phyloP scores from a whole-genome alignment of 768 basidiomycete genomes.

The Tylopilus vinaceipallidus region DNA sequence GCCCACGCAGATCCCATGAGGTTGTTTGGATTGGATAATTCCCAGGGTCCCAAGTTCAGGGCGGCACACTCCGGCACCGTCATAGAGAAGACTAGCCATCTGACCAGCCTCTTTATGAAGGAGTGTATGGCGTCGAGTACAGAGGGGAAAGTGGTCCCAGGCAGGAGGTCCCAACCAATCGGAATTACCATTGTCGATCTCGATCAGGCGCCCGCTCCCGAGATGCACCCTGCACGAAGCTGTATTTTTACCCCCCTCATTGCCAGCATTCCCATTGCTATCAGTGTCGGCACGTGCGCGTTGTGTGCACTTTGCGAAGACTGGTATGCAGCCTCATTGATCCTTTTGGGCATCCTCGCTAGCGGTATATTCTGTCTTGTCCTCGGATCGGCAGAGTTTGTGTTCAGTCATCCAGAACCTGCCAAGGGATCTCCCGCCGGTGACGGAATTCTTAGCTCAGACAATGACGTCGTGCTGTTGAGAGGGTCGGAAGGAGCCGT shows the following conservation, averaged over 20 bases:
- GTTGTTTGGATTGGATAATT: conserved; percentile 13
- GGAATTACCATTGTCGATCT: conserved; percentile 12
- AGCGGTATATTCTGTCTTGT: conserved; percentile 27
- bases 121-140: conserved; percentile 10
- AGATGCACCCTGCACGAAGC: conserved; percentile 4
- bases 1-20: not conserved
- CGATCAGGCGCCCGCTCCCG: conserved; percentile 6
- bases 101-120: conserved; percentile 48
- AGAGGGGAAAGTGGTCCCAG: conserved; percentile 9
- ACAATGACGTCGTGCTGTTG: conserved; percentile 24
- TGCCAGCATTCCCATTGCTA: conserved; percentile 19
- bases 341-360: conserved; percentile 31
- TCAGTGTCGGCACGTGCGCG: conserved; percentile 21
- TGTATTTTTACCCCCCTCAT: conserved; percentile 2
- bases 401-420: conserved; percentile 23
- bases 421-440: conserved; percentile 25
- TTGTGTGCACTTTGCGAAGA: conserved; percentile 22
- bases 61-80: conserved; percentile 64
- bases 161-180: conserved; percentile 10
- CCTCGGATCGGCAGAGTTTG: conserved; percentile 24
- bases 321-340: conserved; percentile 29
- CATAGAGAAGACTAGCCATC: conserved; percentile 44
- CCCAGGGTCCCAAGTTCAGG: conserved; percentile 61
- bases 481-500: conserved; percentile 29
- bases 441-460: conserved; percentile 25